Base-by-base conservation (phyloP, 805 yeast genomes). In the Kodamaea laetipori region DNA sequence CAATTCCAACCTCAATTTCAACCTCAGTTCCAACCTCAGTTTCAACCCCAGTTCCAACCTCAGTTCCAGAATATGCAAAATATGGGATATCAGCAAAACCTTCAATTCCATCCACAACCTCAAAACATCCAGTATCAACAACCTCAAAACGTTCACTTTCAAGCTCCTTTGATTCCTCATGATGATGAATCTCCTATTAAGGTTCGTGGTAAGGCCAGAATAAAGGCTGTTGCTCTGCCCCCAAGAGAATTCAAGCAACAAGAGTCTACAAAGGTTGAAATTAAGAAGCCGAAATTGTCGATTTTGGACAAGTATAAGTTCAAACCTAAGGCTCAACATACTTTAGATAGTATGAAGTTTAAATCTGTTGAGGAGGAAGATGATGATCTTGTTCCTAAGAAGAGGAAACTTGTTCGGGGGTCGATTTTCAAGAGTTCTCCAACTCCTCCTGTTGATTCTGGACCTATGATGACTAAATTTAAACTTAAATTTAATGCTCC, bases 251-350 rank as follows among this genome's bases (percentile, higher is more conserved):
- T 15, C 34, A 30, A 11, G 17, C 33, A 43, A 2, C 43, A 28
- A 11, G 45, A 40, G 13, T 63, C 65, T 35, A 69, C 76, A 31
- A 72, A 71, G 49, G 74, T 71, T 9, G 67, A 68, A 35, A 54
- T 69, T 13, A 53, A 54, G 31, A 69, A 59, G 45, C 71, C 76
- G 10, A 71, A 67, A 39, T 53, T 65, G 40, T 70, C 76, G 2
- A 70, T 72, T 41, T 58, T 71, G 45, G 75, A 71, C 44, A 72
- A 69, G 47, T 72, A 71, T 47, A 63, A 64, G 34, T 55, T 52
- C 46, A 56, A 61, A 28, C 66, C 68, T 30, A 54, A 57, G 55
- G 36, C 50, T 21, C 68, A 65, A 48, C 67, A 53, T 55, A 63
- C 52, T 48, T 61, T 61, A 57, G 69, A 57, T 37, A 53, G 55